Percentiles rank a stretch among this genome's conserved stretches.
phyloP scores from a whole-genome alignment of 2,329 filamentous ascomycete genomes.

The Byssochlamys sp. region DNA sequence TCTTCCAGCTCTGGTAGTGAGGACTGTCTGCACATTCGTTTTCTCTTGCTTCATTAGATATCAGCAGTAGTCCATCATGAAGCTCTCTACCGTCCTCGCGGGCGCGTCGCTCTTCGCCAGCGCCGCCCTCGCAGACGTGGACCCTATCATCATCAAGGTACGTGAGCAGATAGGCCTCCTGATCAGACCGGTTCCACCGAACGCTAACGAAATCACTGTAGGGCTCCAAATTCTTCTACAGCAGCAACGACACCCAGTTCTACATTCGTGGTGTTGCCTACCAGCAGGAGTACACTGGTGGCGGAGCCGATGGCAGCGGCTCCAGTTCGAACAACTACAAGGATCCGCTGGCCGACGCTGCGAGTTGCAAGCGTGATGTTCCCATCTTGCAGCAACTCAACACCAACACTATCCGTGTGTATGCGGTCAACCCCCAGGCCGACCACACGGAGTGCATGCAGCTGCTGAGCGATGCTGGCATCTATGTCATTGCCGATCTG shows the following conservation, averaged over 20 bases:
- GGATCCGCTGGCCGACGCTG: slow-evolving; percentile 69
- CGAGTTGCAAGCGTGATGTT: slow-evolving; percentile 72
- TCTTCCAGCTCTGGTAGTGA: neutral
- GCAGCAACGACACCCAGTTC: slow-evolving; percentile 68
- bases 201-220: slow-evolving; percentile 18
- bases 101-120: slow-evolving; percentile 45
- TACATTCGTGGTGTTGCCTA: slow-evolving; percentile 90
- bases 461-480: slow-evolving; percentile 69
- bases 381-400: slow-evolving; percentile 66
- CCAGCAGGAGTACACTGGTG: slow-evolving; percentile 47
- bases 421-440: slow-evolving; percentile 71
- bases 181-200: neutral
- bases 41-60: slow-evolving; percentile 3
- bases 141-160: slow-evolving; percentile 56
- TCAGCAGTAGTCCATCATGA: slow-evolving; percentile 40
- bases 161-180: neutral
- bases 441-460: slow-evolving; percentile 81
- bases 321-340: slow-evolving; percentile 47
- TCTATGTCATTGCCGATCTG: slow-evolving; percentile 90
- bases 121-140: slow-evolving; percentile 45
- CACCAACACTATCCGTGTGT: slow-evolving; percentile 91
- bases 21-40: slow-evolving; percentile 1
- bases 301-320: slow-evolving; percentile 44
- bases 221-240: slow-evolving; percentile 83
- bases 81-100: slow-evolving; percentile 40